These are phyloP conservation scores for Colletotrichum neosansevieriae DNA, from an alignment of 2,329 filamentous ascomycete genomes.

Conservation along the genomic window DNA sequence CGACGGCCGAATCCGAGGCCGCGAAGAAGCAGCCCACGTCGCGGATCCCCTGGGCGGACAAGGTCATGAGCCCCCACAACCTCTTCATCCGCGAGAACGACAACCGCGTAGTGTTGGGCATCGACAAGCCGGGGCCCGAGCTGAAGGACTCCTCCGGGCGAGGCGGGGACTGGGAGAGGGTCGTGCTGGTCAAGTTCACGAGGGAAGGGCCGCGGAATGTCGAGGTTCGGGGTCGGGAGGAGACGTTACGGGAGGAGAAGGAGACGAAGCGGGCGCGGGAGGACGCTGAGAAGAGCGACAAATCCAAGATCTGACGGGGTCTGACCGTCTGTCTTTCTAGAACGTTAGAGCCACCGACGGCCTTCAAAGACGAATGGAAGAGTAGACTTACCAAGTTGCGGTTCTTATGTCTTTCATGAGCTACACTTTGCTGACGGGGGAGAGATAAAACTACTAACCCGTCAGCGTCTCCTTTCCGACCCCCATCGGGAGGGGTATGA, in stretches of 20 bases:
- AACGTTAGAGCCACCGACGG: background rate
- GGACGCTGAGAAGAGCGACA: slow-evolving; percentile 29
- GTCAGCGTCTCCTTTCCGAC: background rate
- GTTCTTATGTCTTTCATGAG: background rate
- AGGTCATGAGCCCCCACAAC: slow-evolving; percentile 69
- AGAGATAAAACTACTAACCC: background rate
- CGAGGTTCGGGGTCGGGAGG: slow-evolving; percentile 63
- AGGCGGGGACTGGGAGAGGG: slow-evolving; percentile 69
- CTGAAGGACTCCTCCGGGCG: slow-evolving; percentile 58
- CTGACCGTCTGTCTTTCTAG: background rate
- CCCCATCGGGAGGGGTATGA: slow-evolving; percentile 12
- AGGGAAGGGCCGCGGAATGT: slow-evolving; percentile 65
- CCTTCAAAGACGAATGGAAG: background rate
- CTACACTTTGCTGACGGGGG: background rate
- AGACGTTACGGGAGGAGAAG: slow-evolving; percentile 62
- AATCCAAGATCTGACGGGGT: slow-evolving; percentile 18
- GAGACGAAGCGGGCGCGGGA: slow-evolving; percentile 42
- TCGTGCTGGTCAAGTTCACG: slow-evolving; percentile 67
- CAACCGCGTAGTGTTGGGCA: slow-evolving; percentile 62
- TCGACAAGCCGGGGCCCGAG: slow-evolving; percentile 71
- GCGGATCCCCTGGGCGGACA: slow-evolving; percentile 67
- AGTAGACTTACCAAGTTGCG: rapidly evolving
- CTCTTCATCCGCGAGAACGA: slow-evolving; percentile 60
- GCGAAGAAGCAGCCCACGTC: slow-evolving; percentile 56
- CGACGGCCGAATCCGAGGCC: slow-evolving; percentile 55